Percentiles rank a stretch among this genome's conserved stretches.
Evolutionary conservation across 1,284 basidiomycete species (phyloP).

Genomic region (Neolentinus lepideus): DNA sequence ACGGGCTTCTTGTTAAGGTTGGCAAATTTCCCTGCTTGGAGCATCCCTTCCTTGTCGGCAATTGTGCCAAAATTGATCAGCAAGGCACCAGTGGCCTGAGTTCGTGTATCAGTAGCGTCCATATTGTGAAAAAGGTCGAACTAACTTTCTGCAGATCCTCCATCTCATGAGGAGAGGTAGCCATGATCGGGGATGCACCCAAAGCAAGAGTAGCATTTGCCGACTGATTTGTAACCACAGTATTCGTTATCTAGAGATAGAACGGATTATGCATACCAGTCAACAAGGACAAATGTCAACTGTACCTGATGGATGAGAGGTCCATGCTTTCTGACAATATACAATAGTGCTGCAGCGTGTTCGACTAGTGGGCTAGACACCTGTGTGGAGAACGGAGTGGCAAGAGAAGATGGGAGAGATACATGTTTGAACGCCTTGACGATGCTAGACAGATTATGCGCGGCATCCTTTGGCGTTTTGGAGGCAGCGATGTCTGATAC

Average conservation of each 20-base stretch:
- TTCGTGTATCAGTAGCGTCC: neutral
- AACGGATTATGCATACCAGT: constrained; percentile 7
- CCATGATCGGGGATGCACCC: constrained; percentile 93
- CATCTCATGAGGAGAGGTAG: constrained; percentile 78
- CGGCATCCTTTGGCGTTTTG: constrained; percentile 49
- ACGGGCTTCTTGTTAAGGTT: constrained; percentile 76
- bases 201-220: constrained; percentile 90
- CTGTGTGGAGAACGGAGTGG: neutral
- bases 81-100: constrained; percentile 43
- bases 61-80: constrained; percentile 93
- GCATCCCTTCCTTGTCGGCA: constrained; percentile 70
- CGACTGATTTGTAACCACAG: constrained; percentile 85
- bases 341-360: constrained; percentile 38
- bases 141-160: constrained; percentile 65
- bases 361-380: constrained; percentile 26
- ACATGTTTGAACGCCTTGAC: constrained; percentile 33
- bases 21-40: constrained; percentile 62
- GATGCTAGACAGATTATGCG: constrained; percentile 39
- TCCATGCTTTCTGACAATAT: constrained; percentile 39
- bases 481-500: constrained; percentile 86
- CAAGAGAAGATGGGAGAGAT: constrained; percentile 13
- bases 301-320: constrained; percentile 80
- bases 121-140: neutral
- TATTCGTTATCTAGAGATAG: constrained; percentile 74
- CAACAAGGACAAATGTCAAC: neutral